These are phyloP conservation scores for Entomortierella beljakovae DNA, from an alignment of 192 early-diverging fungal species.

Conservation along the genomic window DNA sequence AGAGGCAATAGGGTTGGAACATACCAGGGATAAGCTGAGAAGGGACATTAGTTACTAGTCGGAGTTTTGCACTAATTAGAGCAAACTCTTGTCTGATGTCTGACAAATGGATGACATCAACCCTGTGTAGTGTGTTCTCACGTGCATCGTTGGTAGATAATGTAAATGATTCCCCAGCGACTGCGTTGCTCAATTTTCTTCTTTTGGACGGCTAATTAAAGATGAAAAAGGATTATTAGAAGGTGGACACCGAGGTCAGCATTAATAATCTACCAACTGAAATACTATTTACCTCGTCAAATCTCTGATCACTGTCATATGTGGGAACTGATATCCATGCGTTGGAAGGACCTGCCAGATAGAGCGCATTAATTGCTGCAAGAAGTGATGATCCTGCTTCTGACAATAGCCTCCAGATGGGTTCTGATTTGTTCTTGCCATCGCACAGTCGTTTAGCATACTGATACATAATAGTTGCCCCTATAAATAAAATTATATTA, in stretches of 20 bases:
- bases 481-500: slow-evolving; percentile 1
- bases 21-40: slow-evolving; percentile 13
- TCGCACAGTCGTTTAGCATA: slow-evolving; percentile 26
- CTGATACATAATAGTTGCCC: slow-evolving; percentile 36
- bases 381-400: slow-evolving; percentile 18
- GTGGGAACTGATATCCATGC: slow-evolving; percentile 25
- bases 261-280: not conserved
- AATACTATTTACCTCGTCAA: not conserved
- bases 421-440: slow-evolving; percentile 4
- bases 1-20: not conserved
- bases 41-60: slow-evolving; percentile 23
- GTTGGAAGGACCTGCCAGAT: slow-evolving; percentile 24
- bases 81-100: slow-evolving; percentile 28
- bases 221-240: not conserved
- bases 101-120: slow-evolving; percentile 20
- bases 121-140: not conserved
- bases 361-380: slow-evolving; percentile 40
- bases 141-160: not conserved
- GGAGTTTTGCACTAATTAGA: slow-evolving; percentile 21
- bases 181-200: not conserved
- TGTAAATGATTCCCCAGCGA: not conserved
- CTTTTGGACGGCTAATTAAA: slow-evolving; percentile 15
- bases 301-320: not conserved
- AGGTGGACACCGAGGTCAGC: too few species aligned
- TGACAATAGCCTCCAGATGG: not conserved